Percentiles rank a stretch among this genome's conserved stretches.
phyloP scores from a whole-genome alignment of 306 rosid species.

The Neltuma alba region DNA sequence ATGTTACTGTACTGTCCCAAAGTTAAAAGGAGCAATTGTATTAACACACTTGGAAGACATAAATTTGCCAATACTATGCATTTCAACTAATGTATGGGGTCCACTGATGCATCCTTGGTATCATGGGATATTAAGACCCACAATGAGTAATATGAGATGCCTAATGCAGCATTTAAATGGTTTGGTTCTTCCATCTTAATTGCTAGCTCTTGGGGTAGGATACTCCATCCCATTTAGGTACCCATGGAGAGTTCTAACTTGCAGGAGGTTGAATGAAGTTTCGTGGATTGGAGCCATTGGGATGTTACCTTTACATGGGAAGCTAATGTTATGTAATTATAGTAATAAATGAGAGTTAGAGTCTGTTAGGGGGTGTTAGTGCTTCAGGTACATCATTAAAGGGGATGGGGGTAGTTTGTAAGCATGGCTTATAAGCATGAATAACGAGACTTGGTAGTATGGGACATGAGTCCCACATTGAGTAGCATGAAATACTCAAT shows the following conservation, averaged over 20 bases:
- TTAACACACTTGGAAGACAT: conserved; percentile 25
- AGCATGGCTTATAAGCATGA: no score
- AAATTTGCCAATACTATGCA: conserved; percentile 18
- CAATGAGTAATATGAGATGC: not conserved
- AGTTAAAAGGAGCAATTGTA: conserved; percentile 26
- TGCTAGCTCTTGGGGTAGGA: not conserved
- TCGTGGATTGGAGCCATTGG: no score
- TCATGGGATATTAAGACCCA: not conserved
- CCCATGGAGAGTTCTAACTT: no score
- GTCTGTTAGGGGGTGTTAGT: no score
- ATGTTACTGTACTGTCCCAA: conserved; percentile 71
- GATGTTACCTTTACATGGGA: no score
- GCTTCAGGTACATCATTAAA: no score
- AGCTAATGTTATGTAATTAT: no score
- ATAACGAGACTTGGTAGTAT: no score
- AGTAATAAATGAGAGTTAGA: no score
- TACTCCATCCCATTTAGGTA: not conserved
- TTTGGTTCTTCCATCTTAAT: not conserved
- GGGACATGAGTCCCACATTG: not conserved
- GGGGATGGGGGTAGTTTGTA: no score
- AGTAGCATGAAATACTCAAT: not conserved
- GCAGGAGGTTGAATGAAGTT: no score
- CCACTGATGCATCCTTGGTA: no score
- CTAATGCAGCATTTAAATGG: not conserved
- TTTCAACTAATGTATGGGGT: conserved; percentile 10